These are phyloP conservation scores for Garcia nutans DNA, from an alignment of 345 rosid species.

Conservation along the genomic window DNA sequence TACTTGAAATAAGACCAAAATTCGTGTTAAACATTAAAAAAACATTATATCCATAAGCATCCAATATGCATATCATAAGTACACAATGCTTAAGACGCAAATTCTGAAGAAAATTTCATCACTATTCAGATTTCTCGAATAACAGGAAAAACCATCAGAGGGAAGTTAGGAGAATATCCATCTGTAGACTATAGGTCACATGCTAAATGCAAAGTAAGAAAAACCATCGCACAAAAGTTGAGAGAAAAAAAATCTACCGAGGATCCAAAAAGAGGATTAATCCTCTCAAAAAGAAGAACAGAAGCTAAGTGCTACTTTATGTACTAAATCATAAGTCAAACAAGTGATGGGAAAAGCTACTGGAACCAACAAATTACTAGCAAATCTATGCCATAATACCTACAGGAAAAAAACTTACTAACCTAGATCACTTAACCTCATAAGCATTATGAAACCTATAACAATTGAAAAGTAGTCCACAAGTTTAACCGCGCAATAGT, in stretches of 20 bases:
- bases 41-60: background rate
- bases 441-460: background rate
- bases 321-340: background rate
- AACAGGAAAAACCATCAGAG: background rate
- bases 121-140: background rate
- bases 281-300: background rate
- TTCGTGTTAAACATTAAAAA: background rate
- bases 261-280: background rate
- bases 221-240: background rate
- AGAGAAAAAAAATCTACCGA: background rate
- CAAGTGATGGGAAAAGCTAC: background rate
- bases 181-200: too few relatives aligned
- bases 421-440: background rate
- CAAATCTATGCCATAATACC: background rate
- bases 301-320: background rate
- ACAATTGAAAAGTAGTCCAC: background rate
- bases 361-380: background rate
- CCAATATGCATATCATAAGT: background rate
- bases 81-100: background rate
- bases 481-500: background rate
- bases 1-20: background rate
- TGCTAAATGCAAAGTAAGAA: too few relatives aligned
- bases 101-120: background rate
- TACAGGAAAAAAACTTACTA: background rate
- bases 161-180: background rate